Base-by-base conservation (phyloP, 2,329 filamentous ascomycete species). In the Tympanopsis confertula region DNA sequence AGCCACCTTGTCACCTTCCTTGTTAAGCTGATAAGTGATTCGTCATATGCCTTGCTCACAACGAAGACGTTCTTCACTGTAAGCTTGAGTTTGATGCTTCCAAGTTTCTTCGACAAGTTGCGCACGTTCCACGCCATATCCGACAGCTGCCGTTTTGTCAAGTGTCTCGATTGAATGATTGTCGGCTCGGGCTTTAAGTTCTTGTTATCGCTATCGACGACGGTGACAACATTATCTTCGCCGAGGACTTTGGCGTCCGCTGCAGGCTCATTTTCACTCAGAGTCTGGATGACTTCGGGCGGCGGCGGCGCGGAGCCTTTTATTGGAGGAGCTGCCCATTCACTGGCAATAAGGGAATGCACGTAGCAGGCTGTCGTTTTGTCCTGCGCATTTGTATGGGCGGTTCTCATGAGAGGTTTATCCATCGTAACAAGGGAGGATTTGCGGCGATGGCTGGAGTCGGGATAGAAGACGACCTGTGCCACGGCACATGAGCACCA, bases 71-170 rank as follows among this genome's bases (percentile, higher is more conserved):
- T 78, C 47, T 67, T 66, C 37, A 85, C 76, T 37, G 76, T 74
- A 37, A 83, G 61, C 54, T 74, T 78, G 44, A 85, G 55, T 41
- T 70, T 67, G 38, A 85, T 69, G 47, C 72, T 76, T 14, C 75
- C 71, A 38, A 84, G 56, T 49, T 74, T 77, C 56, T 83, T 84
- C 1, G 75, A 78, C 38, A 86, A 55, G 49, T 83, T 77, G 35
- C 81, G 63, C 39, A 85, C 81, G n/a, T 79, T 79, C 63, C 79
- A 74, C 0, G 79, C 78, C 80, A 85, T 84, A 48, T 85, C 80
- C 0, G 76, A 78, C 24, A 86, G 61, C 50, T 86, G 77, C 48
- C 74, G 77, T 58, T 85, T 85, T 0, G 79, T 84, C 47, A 86
- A 60, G 19, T 84, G 64, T n/a, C 80, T 63, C 22, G 50, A 56